Evolutionary conservation across 495 filamentous ascomycete genomes (phyloP).

Genomic region (Penicillium atrosanguineum): DNA sequence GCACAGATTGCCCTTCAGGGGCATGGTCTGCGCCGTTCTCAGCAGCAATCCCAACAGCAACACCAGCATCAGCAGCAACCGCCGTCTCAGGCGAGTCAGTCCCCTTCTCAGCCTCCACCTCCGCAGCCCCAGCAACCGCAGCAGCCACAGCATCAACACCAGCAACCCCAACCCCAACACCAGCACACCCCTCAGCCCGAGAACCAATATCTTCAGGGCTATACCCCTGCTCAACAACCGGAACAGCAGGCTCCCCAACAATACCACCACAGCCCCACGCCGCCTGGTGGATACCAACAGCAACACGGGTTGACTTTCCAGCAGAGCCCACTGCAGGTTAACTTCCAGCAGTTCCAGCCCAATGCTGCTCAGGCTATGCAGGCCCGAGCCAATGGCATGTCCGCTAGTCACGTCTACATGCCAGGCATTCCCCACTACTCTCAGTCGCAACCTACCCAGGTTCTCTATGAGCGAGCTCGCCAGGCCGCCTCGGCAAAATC

Average conservation of each 20-base stretch:
- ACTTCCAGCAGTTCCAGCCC: constrained; percentile 48
- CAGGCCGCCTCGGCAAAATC: constrained; percentile 79
- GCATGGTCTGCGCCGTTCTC: constrained; percentile 41
- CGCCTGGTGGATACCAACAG: constrained; percentile 37
- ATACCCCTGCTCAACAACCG: constrained; percentile 27
- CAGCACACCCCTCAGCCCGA: constrained; percentile 28
- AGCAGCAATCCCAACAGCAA: constrained; percentile 41
- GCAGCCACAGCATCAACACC: constrained; percentile 19
- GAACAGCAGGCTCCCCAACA: constrained; percentile 25
- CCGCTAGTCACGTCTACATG: constrained; percentile 46
- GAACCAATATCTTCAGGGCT: constrained; percentile 31
- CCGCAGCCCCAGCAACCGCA: constrained; percentile 34
- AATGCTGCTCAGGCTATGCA: constrained; percentile 36
- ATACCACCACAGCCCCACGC: constrained; percentile 42
- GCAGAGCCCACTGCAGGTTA: constrained; percentile 39
- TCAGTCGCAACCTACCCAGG: constrained; percentile 73
- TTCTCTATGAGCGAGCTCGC: constrained; percentile 78
- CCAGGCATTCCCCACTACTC: constrained; percentile 58
- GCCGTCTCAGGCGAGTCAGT: constrained; percentile 22
- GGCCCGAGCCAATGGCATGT: constrained; percentile 30
- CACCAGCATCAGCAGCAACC: constrained; percentile 28
- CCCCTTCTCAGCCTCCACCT: constrained; percentile 27
- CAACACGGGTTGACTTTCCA: constrained; percentile 39
- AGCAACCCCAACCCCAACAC: constrained; percentile 19
- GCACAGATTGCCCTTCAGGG: constrained; percentile 55